Evolutionary conservation across 345 rosid species (phyloP).

Genomic region (Cardamine chenopodiifolia): DNA sequence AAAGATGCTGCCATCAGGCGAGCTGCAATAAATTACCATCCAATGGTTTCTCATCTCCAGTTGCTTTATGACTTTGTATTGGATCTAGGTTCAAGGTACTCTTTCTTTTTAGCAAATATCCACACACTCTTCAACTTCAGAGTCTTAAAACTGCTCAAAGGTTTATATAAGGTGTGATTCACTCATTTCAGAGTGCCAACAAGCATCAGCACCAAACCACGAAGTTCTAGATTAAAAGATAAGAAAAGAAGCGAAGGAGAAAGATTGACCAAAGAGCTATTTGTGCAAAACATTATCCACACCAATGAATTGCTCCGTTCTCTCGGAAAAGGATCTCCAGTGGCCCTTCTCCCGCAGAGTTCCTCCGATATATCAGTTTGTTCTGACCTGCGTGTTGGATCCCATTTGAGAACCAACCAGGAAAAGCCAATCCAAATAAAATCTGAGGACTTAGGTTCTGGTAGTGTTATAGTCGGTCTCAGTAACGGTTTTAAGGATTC

Average conservation of each 20-base stretch:
- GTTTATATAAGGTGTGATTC: slow-evolving; percentile 18
- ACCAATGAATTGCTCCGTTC: slow-evolving; percentile 66
- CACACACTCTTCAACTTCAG: neutral
- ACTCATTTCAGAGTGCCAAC: slow-evolving; percentile 62
- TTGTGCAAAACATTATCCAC: slow-evolving; percentile 66
- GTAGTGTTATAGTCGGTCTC: slow-evolving; percentile 10
- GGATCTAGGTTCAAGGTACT: slow-evolving; percentile 78
- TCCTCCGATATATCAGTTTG: slow-evolving; percentile 70
- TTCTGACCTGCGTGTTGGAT: slow-evolving; percentile 69
- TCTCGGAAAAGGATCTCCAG: slow-evolving; percentile 78
- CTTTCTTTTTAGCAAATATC: neutral
- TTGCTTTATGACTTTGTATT: slow-evolving; percentile 92
- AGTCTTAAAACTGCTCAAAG: slow-evolving; percentile 12
- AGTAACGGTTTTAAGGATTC: slow-evolving; percentile 43
- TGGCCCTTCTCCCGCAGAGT: slow-evolving; percentile 74
- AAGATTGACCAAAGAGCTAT: slow-evolving; percentile 71
- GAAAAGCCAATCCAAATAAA: slow-evolving; percentile 45
- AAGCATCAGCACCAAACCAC: slow-evolving; percentile 60
- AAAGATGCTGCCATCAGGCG: slow-evolving; percentile 94
- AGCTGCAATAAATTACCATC: slow-evolving; percentile 93
- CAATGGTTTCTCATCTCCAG: slow-evolving; percentile 99
- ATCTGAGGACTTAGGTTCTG: slow-evolving; percentile 45
- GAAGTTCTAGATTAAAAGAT: slow-evolving; percentile 89
- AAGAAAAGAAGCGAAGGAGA: slow-evolving; percentile 90
- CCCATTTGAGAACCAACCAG: slow-evolving; percentile 53